Base-by-base conservation (phyloP, 192 early-diverging fungal genomes). In the Coemansia sp. region DNA sequence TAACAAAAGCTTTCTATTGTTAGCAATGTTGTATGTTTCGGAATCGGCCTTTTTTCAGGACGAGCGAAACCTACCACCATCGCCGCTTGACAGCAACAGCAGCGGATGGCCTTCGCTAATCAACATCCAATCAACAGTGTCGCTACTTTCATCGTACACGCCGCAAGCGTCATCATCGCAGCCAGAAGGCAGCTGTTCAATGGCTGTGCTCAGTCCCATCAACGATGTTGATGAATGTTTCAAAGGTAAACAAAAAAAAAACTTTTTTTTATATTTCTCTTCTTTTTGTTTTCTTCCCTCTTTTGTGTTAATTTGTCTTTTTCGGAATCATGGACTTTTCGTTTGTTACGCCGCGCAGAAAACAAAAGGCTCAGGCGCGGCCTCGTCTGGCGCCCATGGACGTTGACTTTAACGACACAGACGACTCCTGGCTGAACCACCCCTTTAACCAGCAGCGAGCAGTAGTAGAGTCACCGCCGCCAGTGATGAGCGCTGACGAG, bases 91-190 rank as follows among this genome's bases (percentile, higher is more conserved):
- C 46, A 49, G 46, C 46, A 49, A 65, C 33, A 73, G 76, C 51
- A 79, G 71, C 67, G 74, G 65, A 18, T 76, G 74, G 74, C 68
- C 74, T 15, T 76, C 74, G 30, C 56, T 76, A 35, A 67, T 73
- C 52, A 68, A 67, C 57, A 70, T 73, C 25, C 52, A 40, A 7
- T 70, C 76, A 15, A 61, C 59, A 13, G 58, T 42, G 23, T 79
- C 76, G 25, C 51, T 75, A 16, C 67, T 75, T 16, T 75, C 74
- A 5, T 75, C 74, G 10, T 75, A 75, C 48, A 70, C 74, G 1
- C 72, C 72, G 16, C 74, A 63, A 29, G 26, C 40, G 31, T 18
- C 29, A 18, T 33, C 53, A 7, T 18, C 10, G 29, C 40, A 49
- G 33, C 35, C 15, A 2, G 25, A 43, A 31, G 0, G 49, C 31